Evolutionary conservation across 176 grass and related monocot species (phyloP).

Genomic region (Triticum aestivum): DNA sequence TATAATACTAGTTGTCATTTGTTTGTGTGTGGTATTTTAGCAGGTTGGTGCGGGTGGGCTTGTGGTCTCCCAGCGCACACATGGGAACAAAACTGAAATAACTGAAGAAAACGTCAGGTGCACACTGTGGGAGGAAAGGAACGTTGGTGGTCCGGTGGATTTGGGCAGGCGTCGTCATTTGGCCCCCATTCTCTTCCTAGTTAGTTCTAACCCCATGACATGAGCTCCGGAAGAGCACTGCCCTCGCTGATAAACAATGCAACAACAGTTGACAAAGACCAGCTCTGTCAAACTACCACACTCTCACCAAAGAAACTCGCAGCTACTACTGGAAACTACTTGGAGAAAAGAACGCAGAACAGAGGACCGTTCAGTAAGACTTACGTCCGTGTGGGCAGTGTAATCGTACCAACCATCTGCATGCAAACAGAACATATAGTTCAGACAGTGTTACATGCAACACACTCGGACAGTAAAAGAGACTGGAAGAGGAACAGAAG

Average conservation of each 20-base stretch:
- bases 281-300: neutral
- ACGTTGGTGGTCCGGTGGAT: conserved; percentile 30
- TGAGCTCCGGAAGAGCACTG: neutral
- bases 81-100: conserved; percentile 46
- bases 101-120: conserved; percentile 38
- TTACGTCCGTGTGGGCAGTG: conserved; percentile 62
- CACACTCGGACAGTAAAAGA: neutral
- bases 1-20: neutral
- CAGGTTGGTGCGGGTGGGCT: conserved; percentile 29
- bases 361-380: conserved; percentile 9
- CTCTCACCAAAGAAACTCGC: neutral
- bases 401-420: conserved; percentile 67
- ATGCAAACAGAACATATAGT: neutral
- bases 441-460: conserved; percentile 14
- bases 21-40: neutral
- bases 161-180: neutral
- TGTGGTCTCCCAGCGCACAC: conserved; percentile 35
- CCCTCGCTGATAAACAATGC: conserved; percentile 17
- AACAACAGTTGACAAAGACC: neutral
- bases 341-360: neutral
- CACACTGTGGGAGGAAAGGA: conserved; percentile 27
- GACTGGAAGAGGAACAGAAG: neutral
- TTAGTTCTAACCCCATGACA: neutral
- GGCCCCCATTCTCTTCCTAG: neutral
- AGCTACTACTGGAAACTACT: neutral